phyloP scores from a whole-genome alignment of 2,329 filamentous ascomycete species.

The Penicillium italicum region DNA sequence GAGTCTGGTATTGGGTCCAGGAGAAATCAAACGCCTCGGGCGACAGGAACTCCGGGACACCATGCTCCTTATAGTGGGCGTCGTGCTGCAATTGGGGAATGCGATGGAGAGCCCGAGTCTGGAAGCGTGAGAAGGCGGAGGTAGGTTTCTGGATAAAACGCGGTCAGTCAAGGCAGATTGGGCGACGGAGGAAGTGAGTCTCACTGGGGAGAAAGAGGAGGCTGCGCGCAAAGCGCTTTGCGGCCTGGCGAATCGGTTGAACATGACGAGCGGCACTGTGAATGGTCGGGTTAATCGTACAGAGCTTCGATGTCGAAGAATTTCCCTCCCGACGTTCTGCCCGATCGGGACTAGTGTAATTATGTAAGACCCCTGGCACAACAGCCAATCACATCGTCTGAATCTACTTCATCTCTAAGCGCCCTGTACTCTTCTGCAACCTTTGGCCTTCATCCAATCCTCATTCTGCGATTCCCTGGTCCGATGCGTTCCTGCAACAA shows the following conservation, averaged over 20 bases:
- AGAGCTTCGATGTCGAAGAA: slow-evolving; percentile 31
- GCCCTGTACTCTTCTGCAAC: slow-evolving; percentile 10
- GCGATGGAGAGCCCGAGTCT: slow-evolving; percentile 41
- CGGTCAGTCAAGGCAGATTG: slow-evolving; percentile 19
- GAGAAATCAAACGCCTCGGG: slow-evolving; percentile 67
- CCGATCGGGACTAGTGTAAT: slow-evolving; percentile 29
- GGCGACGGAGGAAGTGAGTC: slow-evolving; percentile 11
- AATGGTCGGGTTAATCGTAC: slow-evolving; percentile 18
- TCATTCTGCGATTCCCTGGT: slow-evolving; percentile 2
- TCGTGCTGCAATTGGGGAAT: slow-evolving; percentile 51
- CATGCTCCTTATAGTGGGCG: slow-evolving; percentile 45
- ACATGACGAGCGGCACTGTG: slow-evolving; percentile 35
- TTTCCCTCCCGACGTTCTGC: slow-evolving; percentile 31
- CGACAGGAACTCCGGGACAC: slow-evolving; percentile 69
- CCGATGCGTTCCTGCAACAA: slow-evolving; percentile 8
- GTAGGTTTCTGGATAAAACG: slow-evolving; percentile 30
- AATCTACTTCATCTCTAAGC: slow-evolving; percentile 18
- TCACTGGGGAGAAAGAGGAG: slow-evolving; percentile 34
- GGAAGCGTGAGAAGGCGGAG: slow-evolving; percentile 37
- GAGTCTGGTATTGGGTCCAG: slow-evolving; percentile 77
- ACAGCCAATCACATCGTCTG: slow-evolving; percentile 14
- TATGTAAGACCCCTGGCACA: slow-evolving; percentile 18
- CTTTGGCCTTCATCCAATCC: slow-evolving; percentile 2
- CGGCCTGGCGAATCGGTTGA: slow-evolving; percentile 44
- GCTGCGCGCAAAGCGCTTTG: slow-evolving; percentile 44